These are phyloP conservation scores for Blepharisma stoltei DNA, from an alignment of 73 alveolate species.

Conservation along the genomic window DNA sequence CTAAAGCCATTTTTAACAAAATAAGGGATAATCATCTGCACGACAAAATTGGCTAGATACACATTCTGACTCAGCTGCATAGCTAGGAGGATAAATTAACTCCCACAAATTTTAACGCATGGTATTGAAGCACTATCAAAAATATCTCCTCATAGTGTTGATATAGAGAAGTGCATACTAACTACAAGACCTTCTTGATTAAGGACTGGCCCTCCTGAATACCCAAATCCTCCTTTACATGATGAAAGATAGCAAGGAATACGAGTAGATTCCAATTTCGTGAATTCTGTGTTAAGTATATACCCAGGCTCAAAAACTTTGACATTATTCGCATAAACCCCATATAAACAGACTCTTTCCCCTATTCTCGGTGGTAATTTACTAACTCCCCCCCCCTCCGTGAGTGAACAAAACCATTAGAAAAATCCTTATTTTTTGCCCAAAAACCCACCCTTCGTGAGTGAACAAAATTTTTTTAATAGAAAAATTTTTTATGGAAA, in stretches of 20 bases:
- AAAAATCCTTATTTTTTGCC: no score
- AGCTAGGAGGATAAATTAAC: no score
- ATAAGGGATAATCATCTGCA: no score
- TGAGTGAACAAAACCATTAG: no score
- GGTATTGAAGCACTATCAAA: conserved; percentile 23
- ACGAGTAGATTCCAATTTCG: not conserved
- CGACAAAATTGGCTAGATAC: no score
- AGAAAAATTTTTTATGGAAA: no score
- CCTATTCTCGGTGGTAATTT: not conserved
- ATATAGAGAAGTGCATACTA: conserved; percentile 9
- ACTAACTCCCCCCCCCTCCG: no score
- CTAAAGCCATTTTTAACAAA: no score
- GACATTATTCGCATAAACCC: not conserved
- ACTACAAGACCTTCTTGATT: not conserved
- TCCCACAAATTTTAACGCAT: not conserved
- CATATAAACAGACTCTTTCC: not conserved
- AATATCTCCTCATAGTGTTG: not conserved
- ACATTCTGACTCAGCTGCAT: no score
- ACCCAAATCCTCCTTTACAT: conserved; percentile 28
- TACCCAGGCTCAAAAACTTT: conserved; percentile 23
- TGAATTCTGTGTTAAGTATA: not conserved
- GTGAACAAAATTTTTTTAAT: no score
- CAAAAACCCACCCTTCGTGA: no score
- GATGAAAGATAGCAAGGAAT: conserved; percentile 2
- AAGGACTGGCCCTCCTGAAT: conserved; percentile 22